These are phyloP conservation scores for Eucalyptus leucophloia DNA, from an alignment of 345 rosid species.

Conservation along the genomic window DNA sequence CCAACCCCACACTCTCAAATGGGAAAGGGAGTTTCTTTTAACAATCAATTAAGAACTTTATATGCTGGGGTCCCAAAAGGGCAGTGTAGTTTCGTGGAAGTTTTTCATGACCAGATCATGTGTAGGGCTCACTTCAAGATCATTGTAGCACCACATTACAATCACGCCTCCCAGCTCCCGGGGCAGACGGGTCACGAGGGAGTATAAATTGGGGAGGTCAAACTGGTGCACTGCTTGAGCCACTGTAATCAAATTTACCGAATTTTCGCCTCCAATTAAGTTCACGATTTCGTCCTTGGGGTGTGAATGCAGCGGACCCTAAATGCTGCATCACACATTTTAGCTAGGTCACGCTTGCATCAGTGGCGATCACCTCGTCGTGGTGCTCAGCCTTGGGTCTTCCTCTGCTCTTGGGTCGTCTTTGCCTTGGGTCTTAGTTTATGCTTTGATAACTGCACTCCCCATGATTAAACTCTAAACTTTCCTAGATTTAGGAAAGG, in stretches of 20 bases:
- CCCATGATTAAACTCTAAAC: no score
- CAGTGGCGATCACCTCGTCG: neutral
- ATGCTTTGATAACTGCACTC: no score
- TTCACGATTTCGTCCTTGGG: neutral
- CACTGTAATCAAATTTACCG: neutral
- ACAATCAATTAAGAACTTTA: slow-evolving; percentile 11
- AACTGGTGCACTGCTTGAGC: neutral
- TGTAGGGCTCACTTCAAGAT: slow-evolving; percentile 3
- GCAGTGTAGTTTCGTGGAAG: slow-evolving; percentile 22
- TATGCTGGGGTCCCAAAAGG: slow-evolving; percentile 22
- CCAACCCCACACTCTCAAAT: slow-evolving; percentile 43
- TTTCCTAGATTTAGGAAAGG: no score
- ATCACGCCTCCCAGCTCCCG: slow-evolving; percentile 50
- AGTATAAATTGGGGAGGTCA: neutral
- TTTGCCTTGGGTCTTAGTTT: no score
- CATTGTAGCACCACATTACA: slow-evolving; percentile 28
- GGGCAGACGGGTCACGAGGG: neutral
- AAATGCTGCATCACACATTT: neutral
- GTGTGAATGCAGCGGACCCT: neutral
- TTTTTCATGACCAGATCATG: slow-evolving; percentile 24
- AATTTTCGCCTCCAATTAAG: neutral
- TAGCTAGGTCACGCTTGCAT: neutral
- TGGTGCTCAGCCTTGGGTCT: no score
- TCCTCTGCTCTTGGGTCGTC: no score
- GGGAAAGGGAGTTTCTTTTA: slow-evolving; percentile 52